phyloP scores from a whole-genome alignment of 768 basidiomycete genomes.

The Pleurotus tuoliensis region DNA sequence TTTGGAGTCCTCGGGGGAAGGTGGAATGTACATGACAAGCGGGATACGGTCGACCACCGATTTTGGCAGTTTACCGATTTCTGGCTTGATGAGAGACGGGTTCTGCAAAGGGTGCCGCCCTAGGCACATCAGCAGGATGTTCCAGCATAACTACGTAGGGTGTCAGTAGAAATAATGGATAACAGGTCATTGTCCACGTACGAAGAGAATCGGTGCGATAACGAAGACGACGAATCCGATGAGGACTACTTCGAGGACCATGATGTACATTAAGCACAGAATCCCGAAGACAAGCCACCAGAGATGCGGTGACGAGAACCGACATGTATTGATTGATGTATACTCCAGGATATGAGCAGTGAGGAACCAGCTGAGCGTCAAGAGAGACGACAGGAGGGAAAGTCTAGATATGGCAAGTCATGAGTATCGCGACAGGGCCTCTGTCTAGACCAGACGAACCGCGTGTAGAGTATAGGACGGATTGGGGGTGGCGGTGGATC shows the following conservation, averaged over 20 bases:
- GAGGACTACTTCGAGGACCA: slow-evolving; percentile 65
- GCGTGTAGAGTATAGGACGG: slow-evolving; percentile 30
- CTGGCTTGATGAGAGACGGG: slow-evolving; percentile 69
- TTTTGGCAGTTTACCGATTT: slow-evolving; percentile 71
- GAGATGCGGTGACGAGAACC: slow-evolving; percentile 69
- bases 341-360: slow-evolving; percentile 79
- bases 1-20: slow-evolving; percentile 48
- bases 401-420: slow-evolving; percentile 33
- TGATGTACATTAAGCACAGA: slow-evolving; percentile 74
- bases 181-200: slow-evolving; percentile 33
- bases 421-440: slow-evolving; percentile 16
- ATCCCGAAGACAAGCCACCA: slow-evolving; percentile 88
- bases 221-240: slow-evolving; percentile 77
- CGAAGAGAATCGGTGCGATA: slow-evolving; percentile 74
- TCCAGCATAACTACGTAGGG: slow-evolving; percentile 60
- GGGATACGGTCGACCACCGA: slow-evolving; percentile 76
- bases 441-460: slow-evolving; percentile 28
- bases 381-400: slow-evolving; percentile 59
- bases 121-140: slow-evolving; percentile 71
- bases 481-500: slow-evolving; percentile 9
- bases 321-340: slow-evolving; percentile 71
- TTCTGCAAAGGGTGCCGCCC: slow-evolving; percentile 79
- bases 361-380: slow-evolving; percentile 81
- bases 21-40: slow-evolving; percentile 81
- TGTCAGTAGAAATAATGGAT: neutral